Percentiles rank a stretch among this genome's conserved stretches.
These are phyloP conservation scores for Spathaspora jeffriesii DNA, from an alignment of 1,139 yeast species.

Conservation along the genomic window DNA sequence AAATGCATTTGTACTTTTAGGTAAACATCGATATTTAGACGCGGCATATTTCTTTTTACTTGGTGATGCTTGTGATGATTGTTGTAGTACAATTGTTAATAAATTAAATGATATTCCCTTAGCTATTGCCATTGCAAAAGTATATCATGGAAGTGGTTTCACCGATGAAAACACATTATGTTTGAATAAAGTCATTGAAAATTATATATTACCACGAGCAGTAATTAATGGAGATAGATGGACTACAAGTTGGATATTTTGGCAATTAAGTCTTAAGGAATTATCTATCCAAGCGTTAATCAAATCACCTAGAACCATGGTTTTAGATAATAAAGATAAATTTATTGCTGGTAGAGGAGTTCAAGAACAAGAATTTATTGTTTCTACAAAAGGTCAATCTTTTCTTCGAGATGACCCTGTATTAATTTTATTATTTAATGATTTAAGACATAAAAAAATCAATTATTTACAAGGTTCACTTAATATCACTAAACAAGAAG, in stretches of 20 bases:
- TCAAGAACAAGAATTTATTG: slow-evolving; percentile 10
- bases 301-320: slow-evolving; percentile 50
- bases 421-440: slow-evolving; percentile 62
- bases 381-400: slow-evolving; percentile 33
- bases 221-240: slow-evolving; percentile 72
- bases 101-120: slow-evolving; percentile 68
- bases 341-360: slow-evolving; percentile 22
- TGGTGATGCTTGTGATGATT: slow-evolving; percentile 77
- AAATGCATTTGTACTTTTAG: slow-evolving; percentile 87
- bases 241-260: slow-evolving; percentile 80
- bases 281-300: slow-evolving; percentile 67
- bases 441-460: slow-evolving; percentile 52
- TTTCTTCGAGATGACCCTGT: slow-evolving; percentile 84
- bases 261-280: slow-evolving; percentile 59
- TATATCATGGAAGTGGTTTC: slow-evolving; percentile 43
- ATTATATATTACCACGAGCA: slow-evolving; percentile 58
- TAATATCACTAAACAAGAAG: slow-evolving; percentile 47
- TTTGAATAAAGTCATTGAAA: slow-evolving; percentile 49
- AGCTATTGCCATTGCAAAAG: slow-evolving; percentile 80
- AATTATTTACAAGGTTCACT: slow-evolving; percentile 51
- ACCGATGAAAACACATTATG: slow-evolving; percentile 19
- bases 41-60: slow-evolving; percentile 89
- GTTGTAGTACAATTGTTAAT: slow-evolving; percentile 69
- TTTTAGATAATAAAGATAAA: slow-evolving; percentile 21
- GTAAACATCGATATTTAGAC: slow-evolving; percentile 84